Percentiles rank a stretch among this genome's conserved stretches.
phyloP scores from a whole-genome alignment of 2,329 filamentous ascomycete species.

The Neonectria sp. region DNA sequence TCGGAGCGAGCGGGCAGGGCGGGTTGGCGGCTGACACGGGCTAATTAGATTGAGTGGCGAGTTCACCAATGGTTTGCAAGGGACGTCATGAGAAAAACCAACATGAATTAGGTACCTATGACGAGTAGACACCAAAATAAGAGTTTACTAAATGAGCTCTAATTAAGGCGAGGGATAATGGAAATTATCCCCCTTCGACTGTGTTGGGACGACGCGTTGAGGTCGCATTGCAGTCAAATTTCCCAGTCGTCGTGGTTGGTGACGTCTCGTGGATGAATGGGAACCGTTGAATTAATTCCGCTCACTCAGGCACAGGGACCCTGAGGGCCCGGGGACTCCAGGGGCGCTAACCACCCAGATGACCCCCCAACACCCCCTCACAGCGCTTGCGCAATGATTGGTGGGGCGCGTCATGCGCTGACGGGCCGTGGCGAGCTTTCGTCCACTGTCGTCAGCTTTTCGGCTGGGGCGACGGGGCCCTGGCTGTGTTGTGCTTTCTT shows the following conservation, averaged over 20 bases:
- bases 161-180: not conserved
- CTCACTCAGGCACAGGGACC: constrained; percentile 27
- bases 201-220: not conserved
- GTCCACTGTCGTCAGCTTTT: constrained; percentile 16
- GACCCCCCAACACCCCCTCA: not conserved
- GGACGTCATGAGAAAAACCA: not conserved
- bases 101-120: not conserved
- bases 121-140: not conserved
- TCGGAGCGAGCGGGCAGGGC: not conserved
- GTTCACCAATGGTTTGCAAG: not conserved
- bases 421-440: constrained; percentile 25
- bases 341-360: constrained; percentile 4
- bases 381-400: constrained; percentile 25
- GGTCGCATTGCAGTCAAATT: constrained; percentile 3
- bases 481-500: constrained; percentile 1
- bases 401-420: constrained; percentile 23
- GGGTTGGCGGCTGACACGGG: not conserved
- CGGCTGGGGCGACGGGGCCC: not conserved
- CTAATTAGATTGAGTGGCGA: not conserved
- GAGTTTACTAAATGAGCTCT: not conserved
- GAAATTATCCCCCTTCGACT: not conserved
- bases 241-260: constrained; percentile 1
- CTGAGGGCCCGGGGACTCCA: constrained; percentile 11
- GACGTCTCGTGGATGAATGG: not conserved
- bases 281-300: not conserved